phyloP scores from a whole-genome alignment of 2,329 filamentous ascomycete species.

The Xylaria multiplex region DNA sequence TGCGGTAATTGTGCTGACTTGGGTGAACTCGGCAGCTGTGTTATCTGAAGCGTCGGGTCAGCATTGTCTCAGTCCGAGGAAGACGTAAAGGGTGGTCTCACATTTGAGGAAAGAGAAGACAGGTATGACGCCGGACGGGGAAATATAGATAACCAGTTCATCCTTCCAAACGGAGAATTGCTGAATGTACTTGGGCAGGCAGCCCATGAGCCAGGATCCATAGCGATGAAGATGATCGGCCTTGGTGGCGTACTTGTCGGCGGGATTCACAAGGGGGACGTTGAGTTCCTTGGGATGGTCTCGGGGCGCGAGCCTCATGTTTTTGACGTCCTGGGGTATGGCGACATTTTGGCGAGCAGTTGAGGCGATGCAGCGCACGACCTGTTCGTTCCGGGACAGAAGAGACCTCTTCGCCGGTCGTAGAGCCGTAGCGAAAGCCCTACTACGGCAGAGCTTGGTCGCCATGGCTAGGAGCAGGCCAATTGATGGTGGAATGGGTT shows the following conservation, averaged over 20 bases:
- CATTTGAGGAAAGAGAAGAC: slow-evolving; percentile 94
- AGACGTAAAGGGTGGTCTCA: slow-evolving; percentile 46
- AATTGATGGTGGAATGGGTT: slow-evolving; percentile 53
- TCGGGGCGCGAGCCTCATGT: slow-evolving; percentile 73
- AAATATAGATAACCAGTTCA: slow-evolving; percentile 93
- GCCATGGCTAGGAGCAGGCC: slow-evolving; percentile 64
- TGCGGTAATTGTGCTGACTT: slow-evolving; percentile 89
- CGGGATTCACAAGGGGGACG: slow-evolving; percentile 85
- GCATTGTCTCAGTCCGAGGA: background rate
- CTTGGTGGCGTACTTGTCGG: slow-evolving; percentile 91
- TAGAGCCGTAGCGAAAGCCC: slow-evolving; percentile 65
- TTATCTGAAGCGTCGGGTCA: slow-evolving; percentile 70
- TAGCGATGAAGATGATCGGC: slow-evolving; percentile 91
- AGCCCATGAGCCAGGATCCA: slow-evolving; percentile 95
- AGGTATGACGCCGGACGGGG: slow-evolving; percentile 86
- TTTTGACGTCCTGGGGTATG: slow-evolving; percentile 69
- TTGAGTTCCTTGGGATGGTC: slow-evolving; percentile 71
- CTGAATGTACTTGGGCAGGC: slow-evolving; percentile 96
- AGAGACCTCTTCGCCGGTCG: slow-evolving; percentile 61
- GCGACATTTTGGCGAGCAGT: slow-evolving; percentile 62
- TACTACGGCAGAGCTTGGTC: slow-evolving; percentile 67
- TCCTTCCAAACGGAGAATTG: slow-evolving; percentile 99
- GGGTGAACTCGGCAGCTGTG: slow-evolving; percentile 95
- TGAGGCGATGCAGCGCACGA: slow-evolving; percentile 61
- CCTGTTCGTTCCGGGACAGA: slow-evolving; percentile 53